phyloP scores from a whole-genome alignment of 345 rosid genomes.

The thale cress (Arabidopsis thaliana) region DNA sequence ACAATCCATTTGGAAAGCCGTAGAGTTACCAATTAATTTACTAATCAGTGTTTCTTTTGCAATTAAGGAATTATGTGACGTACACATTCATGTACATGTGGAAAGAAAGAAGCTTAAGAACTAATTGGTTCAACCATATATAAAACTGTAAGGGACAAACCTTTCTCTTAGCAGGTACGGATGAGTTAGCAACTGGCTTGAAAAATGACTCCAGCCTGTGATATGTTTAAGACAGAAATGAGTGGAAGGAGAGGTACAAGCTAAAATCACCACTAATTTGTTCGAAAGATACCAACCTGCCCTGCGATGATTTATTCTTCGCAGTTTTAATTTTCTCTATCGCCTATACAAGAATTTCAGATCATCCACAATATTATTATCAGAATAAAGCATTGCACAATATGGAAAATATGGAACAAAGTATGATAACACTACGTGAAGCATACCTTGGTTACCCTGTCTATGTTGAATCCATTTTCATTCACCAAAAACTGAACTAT shows the following conservation, averaged over 20 bases:
- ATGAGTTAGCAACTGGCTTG: conserved; percentile 67
- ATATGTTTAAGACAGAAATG: conserved; percentile 17
- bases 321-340: conserved; percentile 89
- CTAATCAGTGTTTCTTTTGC: not conserved
- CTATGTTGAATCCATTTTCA: conserved; percentile 91
- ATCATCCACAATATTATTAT: not conserved
- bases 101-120: conserved; percentile 22
- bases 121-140: not conserved
- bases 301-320: conserved; percentile 95
- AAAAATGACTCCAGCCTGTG: conserved; percentile 78
- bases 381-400: not conserved
- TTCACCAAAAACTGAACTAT: conserved; percentile 71
- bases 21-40: not conserved
- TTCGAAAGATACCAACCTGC: conserved; percentile 59
- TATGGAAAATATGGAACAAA: conserved; percentile 16
- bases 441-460: conserved; percentile 83
- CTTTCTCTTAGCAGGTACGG: conserved; percentile 71
- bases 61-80: not conserved
- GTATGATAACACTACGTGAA: conserved; percentile 18
- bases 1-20: not conserved
- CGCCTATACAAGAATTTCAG: conserved; percentile 51
- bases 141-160: conserved; percentile 45
- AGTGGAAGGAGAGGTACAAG: conserved; percentile 22
- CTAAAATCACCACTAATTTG: conserved; percentile 5
- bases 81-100: conserved; percentile 16